Base-by-base conservation (phyloP, 768 basidiomycete genomes). In the Pleurotus cornucopiae region DNA sequence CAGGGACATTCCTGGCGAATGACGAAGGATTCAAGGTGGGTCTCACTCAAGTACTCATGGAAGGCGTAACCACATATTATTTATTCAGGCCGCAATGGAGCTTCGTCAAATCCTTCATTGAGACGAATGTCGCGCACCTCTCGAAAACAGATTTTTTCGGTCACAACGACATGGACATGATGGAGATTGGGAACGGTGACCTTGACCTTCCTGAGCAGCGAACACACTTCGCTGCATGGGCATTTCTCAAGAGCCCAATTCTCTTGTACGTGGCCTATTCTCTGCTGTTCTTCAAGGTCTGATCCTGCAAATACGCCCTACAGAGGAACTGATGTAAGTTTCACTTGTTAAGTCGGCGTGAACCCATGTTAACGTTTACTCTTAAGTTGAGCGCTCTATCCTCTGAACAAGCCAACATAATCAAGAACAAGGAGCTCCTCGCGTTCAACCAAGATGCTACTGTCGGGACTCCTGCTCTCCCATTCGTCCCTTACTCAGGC, bases 161-260 rank as follows among this genome's bases (percentile, higher is more conserved):
- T 0, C 81, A 82, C 60, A 81, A 81, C 56, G 81, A 83, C 57
- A 82, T 82, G 80, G 81, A 82, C 62, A 82, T 82, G 80, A 77
- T 77, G 74, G 74, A 78, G 58, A 76, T 78, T 37, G 75, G 80
- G 34, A 83, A 83, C 59, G 81, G 81, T 3, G 69, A 64, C 37
- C 65, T 81, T 16, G 79, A 78, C 1, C 67, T 77, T 21, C 63
- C 76, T 57, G 81, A 83, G 58, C 70, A 82, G 45, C 73, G 80
- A 5, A 80, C 80, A 6, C 81, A 83, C 66, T 82, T 83, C 56
- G 79, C 81, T n/a, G 77, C 73, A 23, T 83, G 81, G 81, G 70
- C 68, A n/a, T 79, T 81, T 63, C 65, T 82, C 59, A 82, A 82
- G 62, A 81, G 80, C 57, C 81, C 81, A 2, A 81, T 83, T 49